Evolutionary conservation across 441 rosid genomes (phyloP).

Genomic region (Mallotus japonicus): DNA sequence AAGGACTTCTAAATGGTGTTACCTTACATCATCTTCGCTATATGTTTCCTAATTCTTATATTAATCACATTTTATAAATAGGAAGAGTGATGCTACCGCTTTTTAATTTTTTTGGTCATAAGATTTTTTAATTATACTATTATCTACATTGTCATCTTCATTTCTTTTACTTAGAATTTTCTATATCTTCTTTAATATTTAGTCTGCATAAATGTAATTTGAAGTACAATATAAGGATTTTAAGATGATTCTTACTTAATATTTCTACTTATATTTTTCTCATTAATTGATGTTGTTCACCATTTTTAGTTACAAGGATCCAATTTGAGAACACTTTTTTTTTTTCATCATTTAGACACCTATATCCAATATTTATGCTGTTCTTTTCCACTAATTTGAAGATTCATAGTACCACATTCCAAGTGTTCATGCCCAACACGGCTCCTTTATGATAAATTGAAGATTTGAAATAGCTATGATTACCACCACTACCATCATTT

Average conservation of each 20-base stretch:
- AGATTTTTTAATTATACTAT: too few relatives aligned
- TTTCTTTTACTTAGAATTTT: background rate
- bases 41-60: too few relatives aligned
- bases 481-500: background rate
- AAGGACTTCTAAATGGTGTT: too few relatives aligned
- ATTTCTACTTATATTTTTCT: too few relatives aligned
- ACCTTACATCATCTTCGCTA: too few relatives aligned
- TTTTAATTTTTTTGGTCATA: too few relatives aligned
- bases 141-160: background rate
- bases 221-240: background rate
- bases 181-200: background rate
- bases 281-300: too few relatives aligned
- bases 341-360: background rate
- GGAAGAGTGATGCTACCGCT: too few relatives aligned
- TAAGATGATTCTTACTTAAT: background rate
- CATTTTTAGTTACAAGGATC: too few relatives aligned
- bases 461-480: background rate
- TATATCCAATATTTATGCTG: background rate
- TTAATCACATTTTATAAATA: too few relatives aligned
- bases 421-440: background rate
- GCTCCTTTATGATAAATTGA: background rate
- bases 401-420: background rate
- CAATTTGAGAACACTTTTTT: too few relatives aligned
- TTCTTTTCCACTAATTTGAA: background rate
- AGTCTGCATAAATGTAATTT: background rate